These are phyloP conservation scores for Tritrichomonas musculus DNA, from an alignment of 208 protist species.

Conservation along the genomic window DNA sequence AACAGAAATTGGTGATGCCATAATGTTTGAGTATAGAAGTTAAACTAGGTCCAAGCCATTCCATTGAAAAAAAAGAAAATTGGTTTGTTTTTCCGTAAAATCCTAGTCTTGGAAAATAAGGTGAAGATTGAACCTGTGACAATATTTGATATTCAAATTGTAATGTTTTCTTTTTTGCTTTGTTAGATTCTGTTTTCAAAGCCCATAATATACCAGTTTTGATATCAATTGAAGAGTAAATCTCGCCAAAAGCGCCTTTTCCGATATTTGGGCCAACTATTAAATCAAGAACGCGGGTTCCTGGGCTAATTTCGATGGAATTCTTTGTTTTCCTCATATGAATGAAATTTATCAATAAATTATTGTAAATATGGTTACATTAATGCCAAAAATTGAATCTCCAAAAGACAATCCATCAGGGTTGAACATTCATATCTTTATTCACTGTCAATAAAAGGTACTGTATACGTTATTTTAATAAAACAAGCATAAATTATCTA, in stretches of 20 bases:
- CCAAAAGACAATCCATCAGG: no score
- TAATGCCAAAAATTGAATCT: no score
- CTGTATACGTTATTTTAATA: no score
- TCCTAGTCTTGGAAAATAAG: neutral
- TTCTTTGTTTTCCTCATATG: no score
- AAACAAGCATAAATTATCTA: no score
- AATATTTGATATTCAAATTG: neutral
- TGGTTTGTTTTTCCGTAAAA: neutral
- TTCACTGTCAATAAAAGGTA: no score
- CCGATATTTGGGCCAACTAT: neutral
- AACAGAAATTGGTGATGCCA: neutral
- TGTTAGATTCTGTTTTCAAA: neutral
- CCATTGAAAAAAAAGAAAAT: neutral
- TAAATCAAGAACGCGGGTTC: neutral
- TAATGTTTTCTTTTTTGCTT: neutral
- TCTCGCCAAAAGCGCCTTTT: neutral
- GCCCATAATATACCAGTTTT: neutral
- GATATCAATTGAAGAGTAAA: neutral
- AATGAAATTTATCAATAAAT: no score
- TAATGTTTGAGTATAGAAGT: neutral
- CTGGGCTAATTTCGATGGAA: neutral
- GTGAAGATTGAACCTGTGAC: neutral
- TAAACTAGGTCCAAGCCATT: neutral
- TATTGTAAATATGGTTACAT: no score
- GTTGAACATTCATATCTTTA: no score